Conservation (phyloP, 2,329 filamentous ascomycete species). For the Aureobasidium pullulans region DNA sequence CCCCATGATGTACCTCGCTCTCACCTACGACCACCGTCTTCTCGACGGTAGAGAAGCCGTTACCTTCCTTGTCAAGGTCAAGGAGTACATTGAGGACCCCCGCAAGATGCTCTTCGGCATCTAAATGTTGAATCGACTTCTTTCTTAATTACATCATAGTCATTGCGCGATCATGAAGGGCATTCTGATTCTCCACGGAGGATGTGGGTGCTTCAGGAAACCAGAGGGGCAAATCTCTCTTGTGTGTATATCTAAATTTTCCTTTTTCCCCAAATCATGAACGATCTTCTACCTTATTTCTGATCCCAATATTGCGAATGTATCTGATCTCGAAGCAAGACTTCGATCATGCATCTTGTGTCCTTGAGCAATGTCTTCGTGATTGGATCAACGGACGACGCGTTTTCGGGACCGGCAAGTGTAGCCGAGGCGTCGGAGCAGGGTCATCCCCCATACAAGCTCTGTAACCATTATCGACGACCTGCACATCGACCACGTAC, state of each 20-base stretch:
- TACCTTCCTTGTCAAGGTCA: conserved; percentile 92
- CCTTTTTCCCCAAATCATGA: background rate
- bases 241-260: conserved; percentile 5
- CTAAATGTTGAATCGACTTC: conserved; percentile 8
- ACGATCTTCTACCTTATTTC: background rate
- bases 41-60: conserved; percentile 93
- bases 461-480: background rate
- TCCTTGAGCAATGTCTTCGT: too few relatives aligned
- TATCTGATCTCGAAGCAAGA: too few relatives aligned
- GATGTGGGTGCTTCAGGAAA: background rate
- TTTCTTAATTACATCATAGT: conserved; percentile 2
- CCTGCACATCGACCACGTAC: background rate
- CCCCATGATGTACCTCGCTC: conserved; percentile 98
- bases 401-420: background rate
- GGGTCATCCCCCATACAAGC: background rate
- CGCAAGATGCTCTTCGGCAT: conserved; percentile 71
- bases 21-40: conserved; percentile 95
- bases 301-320: background rate
- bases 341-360: too few relatives aligned
- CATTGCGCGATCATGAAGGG: conserved; percentile 6
- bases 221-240: background rate
- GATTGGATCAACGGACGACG: too few relatives aligned
- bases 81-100: conserved; percentile 96
- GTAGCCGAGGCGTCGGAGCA: background rate
- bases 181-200: background rate